phyloP scores from a whole-genome alignment of 73 alveolate species.

The Uronychia setigera region DNA sequence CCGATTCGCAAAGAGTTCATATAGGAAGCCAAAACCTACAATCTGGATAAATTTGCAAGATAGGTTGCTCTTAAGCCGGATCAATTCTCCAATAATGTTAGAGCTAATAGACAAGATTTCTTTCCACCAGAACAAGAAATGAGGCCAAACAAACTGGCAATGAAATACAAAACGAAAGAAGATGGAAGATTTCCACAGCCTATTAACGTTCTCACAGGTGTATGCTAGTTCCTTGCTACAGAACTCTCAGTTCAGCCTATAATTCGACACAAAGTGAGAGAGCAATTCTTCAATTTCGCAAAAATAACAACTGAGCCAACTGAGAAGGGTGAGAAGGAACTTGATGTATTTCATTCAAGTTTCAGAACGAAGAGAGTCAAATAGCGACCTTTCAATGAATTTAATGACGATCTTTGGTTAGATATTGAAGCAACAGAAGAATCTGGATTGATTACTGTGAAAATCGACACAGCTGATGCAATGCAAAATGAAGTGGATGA shows the following conservation, averaged over 20 bases:
- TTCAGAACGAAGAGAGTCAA: constrained; percentile 55
- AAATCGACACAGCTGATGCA: constrained; percentile 3
- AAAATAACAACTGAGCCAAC: constrained; percentile 59
- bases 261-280: constrained; percentile 24
- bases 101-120: neutral
- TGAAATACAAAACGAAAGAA: neutral
- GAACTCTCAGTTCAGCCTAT: constrained; percentile 41
- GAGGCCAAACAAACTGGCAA: constrained; percentile 8
- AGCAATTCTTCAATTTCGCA: constrained; percentile 28
- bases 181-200: neutral
- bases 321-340: constrained; percentile 58
- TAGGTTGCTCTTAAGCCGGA: neutral
- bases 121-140: neutral
- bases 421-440: constrained; percentile 39
- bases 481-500: neutral
- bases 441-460: constrained; percentile 33
- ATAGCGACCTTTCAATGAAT: constrained; percentile 4
- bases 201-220: constrained; percentile 12
- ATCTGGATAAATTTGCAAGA: neutral
- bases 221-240: constrained; percentile 14
- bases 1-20: neutral
- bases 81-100: neutral
- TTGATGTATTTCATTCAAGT: constrained; percentile 56
- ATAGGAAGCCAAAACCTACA: neutral
- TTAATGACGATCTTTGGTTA: constrained; percentile 47